Evolutionary conservation across 305 asterid genomes (phyloP), one percentile per base, ranked within the genome.

Genomic region (Fraxinus dipetala): DNA sequence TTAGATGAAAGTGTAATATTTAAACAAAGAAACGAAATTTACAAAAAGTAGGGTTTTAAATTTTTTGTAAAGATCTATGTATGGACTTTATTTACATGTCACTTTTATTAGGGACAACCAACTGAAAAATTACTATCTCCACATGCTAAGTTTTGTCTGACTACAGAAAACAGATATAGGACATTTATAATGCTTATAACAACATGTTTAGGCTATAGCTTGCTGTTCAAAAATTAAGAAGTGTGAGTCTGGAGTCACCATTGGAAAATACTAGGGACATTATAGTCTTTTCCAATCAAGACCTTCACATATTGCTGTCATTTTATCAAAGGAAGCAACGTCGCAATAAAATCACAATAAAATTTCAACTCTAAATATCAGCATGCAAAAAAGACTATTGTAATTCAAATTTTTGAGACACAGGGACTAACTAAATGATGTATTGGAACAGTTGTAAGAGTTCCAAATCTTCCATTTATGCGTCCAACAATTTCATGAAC

Each of bases 401-500:
- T 20, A 59, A 20, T 20, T 59, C 14, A 59, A 59, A 20, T 20
- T 20, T 45, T 45, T 5, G 72, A 84, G 88, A 84, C 48, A 72
- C 22, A 6, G 38, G 40, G 77, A 83, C 90, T 87, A 75, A 91
- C 94, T 78, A 89, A 84, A 87, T 91, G 94, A 85, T 91, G 94
- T 77, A 91, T 88, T 16, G 94, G 94, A 45, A 91, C 94, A 77
- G 91, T 81, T 54, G 94, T 89, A 70, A 91, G 90, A 59, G 89
- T 82, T 81, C 94, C 94, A 63, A 91, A 91, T 86, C 91, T 89
- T 81, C 93, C 93, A 78, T 91, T 91, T 45, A 91, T 91, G 85
- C 94, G 81, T 75, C 94, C 93, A 79, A 91, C 94, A 80, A 91
- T 91, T 85, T 91, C 94, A 85, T 89, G 94, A 88, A 90, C 94